phyloP scores from a whole-genome alignment of 1,284 basidiomycete species.

The Fomitopsis betulina region DNA sequence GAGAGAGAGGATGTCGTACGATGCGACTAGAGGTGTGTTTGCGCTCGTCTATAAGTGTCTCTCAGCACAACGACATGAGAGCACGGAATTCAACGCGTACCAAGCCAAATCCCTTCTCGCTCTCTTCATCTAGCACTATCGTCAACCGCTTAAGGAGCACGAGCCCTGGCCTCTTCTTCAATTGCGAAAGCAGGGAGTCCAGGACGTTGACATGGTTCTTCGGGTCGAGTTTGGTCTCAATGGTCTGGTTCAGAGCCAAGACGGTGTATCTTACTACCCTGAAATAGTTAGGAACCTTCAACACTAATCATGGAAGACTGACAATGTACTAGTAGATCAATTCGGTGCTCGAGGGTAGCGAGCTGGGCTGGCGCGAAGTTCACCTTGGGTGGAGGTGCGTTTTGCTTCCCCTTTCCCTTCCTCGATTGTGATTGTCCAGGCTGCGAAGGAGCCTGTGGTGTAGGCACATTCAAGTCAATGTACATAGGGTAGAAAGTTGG shows the following conservation, averaged over 20 bases:
- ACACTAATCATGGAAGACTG: constrained; percentile 14
- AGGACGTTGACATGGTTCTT: constrained; percentile 62
- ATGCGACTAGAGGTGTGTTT: constrained; percentile 48
- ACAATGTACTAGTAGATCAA: constrained; percentile 44
- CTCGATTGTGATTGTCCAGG: constrained; percentile 23
- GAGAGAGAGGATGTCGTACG: constrained; percentile 77
- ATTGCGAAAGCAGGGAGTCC: constrained; percentile 44
- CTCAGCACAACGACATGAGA: neutral
- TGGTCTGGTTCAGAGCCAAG: constrained; percentile 65
- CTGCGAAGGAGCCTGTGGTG: constrained; percentile 23
- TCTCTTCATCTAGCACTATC: constrained; percentile 69
- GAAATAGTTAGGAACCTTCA: constrained; percentile 12
- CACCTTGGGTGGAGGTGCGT: constrained; percentile 14
- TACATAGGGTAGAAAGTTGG: constrained; percentile 25
- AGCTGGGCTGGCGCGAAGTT: constrained; percentile 35
- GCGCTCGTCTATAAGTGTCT: constrained; percentile 47
- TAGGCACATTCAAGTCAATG: constrained; percentile 39
- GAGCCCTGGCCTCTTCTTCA: constrained; percentile 52
- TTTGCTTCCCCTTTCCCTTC: constrained; percentile 38
- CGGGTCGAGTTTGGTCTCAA: constrained; percentile 62
- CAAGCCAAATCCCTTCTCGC: constrained; percentile 78
- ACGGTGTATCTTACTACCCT: constrained; percentile 74
- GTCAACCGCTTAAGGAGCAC: constrained; percentile 66
- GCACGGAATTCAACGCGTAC: constrained; percentile 32
- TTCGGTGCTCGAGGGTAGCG: constrained; percentile 34